phyloP scores from a whole-genome alignment of 2,329 filamentous ascomycete species.

The Cadophora gregata region DNA sequence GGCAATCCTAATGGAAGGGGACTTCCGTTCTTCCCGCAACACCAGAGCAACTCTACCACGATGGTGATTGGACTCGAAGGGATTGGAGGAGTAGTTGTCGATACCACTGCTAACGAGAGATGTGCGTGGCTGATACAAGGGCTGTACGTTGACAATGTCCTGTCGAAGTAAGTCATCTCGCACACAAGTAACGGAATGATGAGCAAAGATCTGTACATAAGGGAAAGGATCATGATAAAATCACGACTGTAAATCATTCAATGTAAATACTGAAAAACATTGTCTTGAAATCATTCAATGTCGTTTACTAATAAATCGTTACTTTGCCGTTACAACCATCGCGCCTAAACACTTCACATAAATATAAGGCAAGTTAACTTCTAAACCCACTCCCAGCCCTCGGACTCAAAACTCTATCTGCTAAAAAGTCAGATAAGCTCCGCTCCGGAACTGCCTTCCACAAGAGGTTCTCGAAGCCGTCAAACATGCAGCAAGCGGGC shows the following conservation, averaged over 20 bases:
- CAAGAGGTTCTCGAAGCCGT: not conserved
- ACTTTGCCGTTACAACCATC: too few species aligned
- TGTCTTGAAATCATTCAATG: too few species aligned
- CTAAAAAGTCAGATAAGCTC: not conserved
- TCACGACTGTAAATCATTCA: not conserved
- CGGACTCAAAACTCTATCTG: not conserved
- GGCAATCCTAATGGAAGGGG: constrained; percentile 44
- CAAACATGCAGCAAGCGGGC: not conserved
- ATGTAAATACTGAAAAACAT: too few species aligned
- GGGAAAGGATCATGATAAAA: not conserved
- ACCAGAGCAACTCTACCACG: constrained; percentile 28
- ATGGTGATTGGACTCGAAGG: constrained; percentile 28
- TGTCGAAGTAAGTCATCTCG: not conserved
- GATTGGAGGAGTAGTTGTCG: constrained; percentile 29
- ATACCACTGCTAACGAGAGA: constrained; percentile 42
- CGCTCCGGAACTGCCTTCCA: not conserved
- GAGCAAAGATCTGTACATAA: not conserved
- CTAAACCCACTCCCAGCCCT: not conserved
- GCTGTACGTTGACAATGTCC: constrained; percentile 4
- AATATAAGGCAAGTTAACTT: not conserved
- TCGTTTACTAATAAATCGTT: too few species aligned
- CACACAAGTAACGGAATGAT: not conserved
- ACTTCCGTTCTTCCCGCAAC: constrained; percentile 37
- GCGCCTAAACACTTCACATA: too few species aligned
- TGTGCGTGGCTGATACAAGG: constrained; percentile 39